Conservation (phyloP, 192 early-diverging fungal genomes). For the Pilobolus umbonatus region DNA sequence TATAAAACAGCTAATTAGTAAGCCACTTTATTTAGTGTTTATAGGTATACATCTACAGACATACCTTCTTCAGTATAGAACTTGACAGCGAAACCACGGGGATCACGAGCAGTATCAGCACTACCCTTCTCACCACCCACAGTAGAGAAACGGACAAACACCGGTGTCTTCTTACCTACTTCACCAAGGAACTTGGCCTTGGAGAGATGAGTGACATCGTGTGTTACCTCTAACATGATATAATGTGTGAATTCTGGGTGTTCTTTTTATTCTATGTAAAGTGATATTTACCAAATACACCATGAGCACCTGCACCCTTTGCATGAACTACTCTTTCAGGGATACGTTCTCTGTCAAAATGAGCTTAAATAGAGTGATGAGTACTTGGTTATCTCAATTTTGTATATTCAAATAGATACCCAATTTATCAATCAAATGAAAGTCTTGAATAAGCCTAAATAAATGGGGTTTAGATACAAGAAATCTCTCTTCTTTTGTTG, state of each 20-base stretch:
- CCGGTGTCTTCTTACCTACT: constrained; percentile 73
- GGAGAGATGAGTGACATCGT: constrained; percentile 63
- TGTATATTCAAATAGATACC: neutral
- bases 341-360: constrained; percentile 83
- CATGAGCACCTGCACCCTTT: constrained; percentile 79
- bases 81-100: constrained; percentile 79
- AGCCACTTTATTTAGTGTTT: neutral
- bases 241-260: too few species aligned
- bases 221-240: constrained; percentile 52
- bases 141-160: constrained; percentile 79
- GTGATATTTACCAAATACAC: constrained; percentile 54
- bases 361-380: constrained; percentile 31
- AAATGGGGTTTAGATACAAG: too few species aligned
- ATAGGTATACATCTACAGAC: neutral
- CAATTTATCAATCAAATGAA: constrained; percentile 74
- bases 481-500: too few species aligned
- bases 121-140: constrained; percentile 72
- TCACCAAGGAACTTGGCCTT: constrained; percentile 68
- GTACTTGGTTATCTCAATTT: neutral
- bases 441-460: constrained; percentile 57
- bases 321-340: constrained; percentile 87
- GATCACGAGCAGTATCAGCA: constrained; percentile 74
- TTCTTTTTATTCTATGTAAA: neutral
- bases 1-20: neutral
- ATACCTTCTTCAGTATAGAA: constrained; percentile 78